Evolutionary conservation across 2,329 filamentous ascomycete species (phyloP).

Genomic region (Trichoderma atrobrunneum): DNA sequence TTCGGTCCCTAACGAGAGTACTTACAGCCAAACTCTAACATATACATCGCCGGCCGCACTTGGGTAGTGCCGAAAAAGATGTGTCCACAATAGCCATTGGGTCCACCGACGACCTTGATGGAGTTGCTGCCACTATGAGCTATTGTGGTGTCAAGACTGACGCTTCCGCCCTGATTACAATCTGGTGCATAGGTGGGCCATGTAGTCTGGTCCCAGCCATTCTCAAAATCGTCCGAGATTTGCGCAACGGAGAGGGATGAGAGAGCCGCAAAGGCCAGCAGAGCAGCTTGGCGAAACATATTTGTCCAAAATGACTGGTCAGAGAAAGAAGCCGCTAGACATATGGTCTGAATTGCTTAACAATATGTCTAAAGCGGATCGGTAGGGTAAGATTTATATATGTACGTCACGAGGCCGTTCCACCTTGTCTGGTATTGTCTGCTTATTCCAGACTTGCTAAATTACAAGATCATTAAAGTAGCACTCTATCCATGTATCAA

Average conservation of each 20-base stretch:
- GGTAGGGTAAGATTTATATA: neutral
- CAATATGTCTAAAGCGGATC: neutral
- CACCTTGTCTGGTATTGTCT: neutral
- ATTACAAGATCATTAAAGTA: neutral
- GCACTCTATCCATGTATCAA: neutral
- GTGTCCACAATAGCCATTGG: conserved; percentile 15
- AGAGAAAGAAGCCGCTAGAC: neutral
- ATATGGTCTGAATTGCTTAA: neutral
- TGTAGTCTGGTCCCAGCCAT: conserved; percentile 4
- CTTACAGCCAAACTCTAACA: conserved; percentile 13
- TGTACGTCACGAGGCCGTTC: neutral
- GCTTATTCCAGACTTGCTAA: neutral
- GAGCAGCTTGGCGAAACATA: neutral
- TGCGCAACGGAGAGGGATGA: neutral
- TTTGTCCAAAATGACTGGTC: neutral
- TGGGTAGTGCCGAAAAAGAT: conserved; percentile 15
- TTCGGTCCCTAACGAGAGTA: neutral
- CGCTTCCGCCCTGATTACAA: conserved; percentile 12
- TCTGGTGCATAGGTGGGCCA: conserved; percentile 1
- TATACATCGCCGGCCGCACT: conserved; percentile 10
- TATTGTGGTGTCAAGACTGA: conserved; percentile 13
- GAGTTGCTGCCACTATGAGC: conserved; percentile 14
- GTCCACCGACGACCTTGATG: conserved; percentile 12
- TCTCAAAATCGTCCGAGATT: conserved; percentile 10
- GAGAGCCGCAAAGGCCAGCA: conserved; percentile 2